Evolutionary conservation across 805 yeast species (phyloP), one percentile per base, ranked within the genome.

Genomic region (Starmerella bacillaris): DNA sequence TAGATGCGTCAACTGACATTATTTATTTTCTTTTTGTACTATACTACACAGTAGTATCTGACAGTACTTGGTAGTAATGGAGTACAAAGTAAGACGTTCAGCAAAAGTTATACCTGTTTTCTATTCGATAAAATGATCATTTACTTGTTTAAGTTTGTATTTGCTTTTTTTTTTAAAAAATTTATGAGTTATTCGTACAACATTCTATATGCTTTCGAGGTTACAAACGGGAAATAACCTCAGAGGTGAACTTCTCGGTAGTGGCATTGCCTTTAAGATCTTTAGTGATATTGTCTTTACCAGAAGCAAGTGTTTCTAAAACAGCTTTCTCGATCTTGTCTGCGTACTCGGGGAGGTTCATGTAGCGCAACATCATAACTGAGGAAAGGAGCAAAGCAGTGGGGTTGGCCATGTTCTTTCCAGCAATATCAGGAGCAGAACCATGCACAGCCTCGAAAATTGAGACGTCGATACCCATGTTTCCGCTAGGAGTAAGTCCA

Each of bases 371-470:
- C 96, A 89, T 86, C 95, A 89, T 89, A 57, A 84, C 82, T 31
- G 96, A 86, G 34, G 94, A 82, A 57, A 89, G 70, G 59, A 89
- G 68, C 57, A 89, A 64, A 38, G 98, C 98, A 42, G 98, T 89
- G 65, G 98, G 98, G 74, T 89, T 89, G 46, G 98, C 98, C 59
- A 80, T 72, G 58, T 93, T 92, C 70, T 89, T 82, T 57, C 98
- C 98, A 44, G 96, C 96, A 55, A 89, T 89, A 61, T 89, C 98
- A 51, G 98, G 98, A 45, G 98, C 98, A 39, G 96, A 84, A 60
- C 98, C 98, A 62, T 89, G 98, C 55, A 89, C 98, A 46, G 98
- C 98, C 72, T 89, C 98, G 60, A 89, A 89, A 58, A 89, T 86
- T 38, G 95, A 82, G 45, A 86, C 93, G 59, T 79, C 76, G 69